Conservation (phyloP, 805 yeast species). For the Suhomyces sp. region DNA sequence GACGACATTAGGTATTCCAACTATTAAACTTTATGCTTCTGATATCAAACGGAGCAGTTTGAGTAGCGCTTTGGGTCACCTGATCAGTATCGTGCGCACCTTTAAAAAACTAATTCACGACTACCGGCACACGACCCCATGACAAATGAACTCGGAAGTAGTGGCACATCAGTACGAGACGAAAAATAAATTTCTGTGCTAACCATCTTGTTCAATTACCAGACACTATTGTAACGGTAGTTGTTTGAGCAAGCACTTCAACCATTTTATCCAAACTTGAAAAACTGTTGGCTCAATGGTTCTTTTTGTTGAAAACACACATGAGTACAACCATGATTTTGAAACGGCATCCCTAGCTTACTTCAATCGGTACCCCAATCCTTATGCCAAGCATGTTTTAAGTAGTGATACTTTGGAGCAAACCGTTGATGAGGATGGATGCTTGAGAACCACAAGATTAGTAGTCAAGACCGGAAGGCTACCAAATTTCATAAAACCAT, state of each 20-base stretch:
- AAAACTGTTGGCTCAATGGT: conserved; percentile 48
- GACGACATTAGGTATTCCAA: neutral
- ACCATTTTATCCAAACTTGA: neutral
- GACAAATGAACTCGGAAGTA: neutral
- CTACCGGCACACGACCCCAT: neutral
- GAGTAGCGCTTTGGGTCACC: neutral
- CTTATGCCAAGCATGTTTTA: conserved; percentile 80
- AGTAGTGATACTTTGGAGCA: conserved; percentile 75
- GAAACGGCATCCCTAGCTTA: conserved; percentile 73
- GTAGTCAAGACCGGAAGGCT: conserved; percentile 76
- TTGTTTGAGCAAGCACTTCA: neutral
- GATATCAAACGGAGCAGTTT: neutral
- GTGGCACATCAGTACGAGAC: neutral
- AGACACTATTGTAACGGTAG: neutral
- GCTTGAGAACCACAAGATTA: conserved; percentile 67
- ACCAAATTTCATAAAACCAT: conserved; percentile 75
- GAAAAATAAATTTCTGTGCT: neutral
- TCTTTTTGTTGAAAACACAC: conserved; percentile 54
- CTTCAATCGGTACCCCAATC: conserved; percentile 62
- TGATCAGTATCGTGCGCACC: neutral
- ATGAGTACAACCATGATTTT: conserved; percentile 62
- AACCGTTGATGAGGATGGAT: conserved; percentile 57
- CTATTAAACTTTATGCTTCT: no score
- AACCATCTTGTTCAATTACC: neutral
- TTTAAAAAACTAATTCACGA: neutral